These are phyloP conservation scores for Filosporella fistucella DNA, from an alignment of 495 filamentous ascomycete species.

Conservation along the genomic window DNA sequence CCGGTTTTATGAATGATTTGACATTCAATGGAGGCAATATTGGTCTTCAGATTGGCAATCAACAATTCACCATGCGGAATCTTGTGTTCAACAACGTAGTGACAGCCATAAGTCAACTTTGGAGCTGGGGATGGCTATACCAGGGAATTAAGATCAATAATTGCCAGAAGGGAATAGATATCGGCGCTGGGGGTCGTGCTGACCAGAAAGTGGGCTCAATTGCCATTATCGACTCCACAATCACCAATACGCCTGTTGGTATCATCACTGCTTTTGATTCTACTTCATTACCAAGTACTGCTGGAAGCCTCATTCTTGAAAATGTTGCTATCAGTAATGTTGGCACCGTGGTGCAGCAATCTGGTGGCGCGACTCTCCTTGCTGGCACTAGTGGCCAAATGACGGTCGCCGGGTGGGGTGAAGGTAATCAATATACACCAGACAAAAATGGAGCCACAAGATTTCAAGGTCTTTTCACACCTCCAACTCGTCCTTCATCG, in stretches of 20 bases:
- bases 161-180: constrained; percentile 59
- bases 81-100: constrained; percentile 54
- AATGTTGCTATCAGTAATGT: constrained; percentile 56
- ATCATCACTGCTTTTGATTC: constrained; percentile 32
- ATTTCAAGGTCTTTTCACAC: constrained; percentile 30
- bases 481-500: constrained; percentile 33
- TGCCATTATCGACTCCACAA: constrained; percentile 59
- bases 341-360: constrained; percentile 47
- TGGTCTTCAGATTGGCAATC: constrained; percentile 65
- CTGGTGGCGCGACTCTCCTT: constrained; percentile 41
- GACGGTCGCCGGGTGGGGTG: constrained; percentile 47
- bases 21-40: constrained; percentile 67
- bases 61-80: constrained; percentile 80
- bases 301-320: constrained; percentile 52
- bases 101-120: constrained; percentile 49
- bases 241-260: constrained; percentile 45
- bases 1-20: constrained; percentile 60
- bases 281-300: constrained; percentile 42
- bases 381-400: constrained; percentile 49
- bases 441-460: constrained; percentile 34
- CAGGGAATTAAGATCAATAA: constrained; percentile 56
- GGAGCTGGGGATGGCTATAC: constrained; percentile 46
- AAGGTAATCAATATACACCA: constrained; percentile 40
- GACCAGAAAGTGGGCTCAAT: constrained; percentile 54
- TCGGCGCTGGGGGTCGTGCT: constrained; percentile 41